phyloP scores from a whole-genome alignment of 148 eudicot species.

The Euryodendron excelsum region DNA sequence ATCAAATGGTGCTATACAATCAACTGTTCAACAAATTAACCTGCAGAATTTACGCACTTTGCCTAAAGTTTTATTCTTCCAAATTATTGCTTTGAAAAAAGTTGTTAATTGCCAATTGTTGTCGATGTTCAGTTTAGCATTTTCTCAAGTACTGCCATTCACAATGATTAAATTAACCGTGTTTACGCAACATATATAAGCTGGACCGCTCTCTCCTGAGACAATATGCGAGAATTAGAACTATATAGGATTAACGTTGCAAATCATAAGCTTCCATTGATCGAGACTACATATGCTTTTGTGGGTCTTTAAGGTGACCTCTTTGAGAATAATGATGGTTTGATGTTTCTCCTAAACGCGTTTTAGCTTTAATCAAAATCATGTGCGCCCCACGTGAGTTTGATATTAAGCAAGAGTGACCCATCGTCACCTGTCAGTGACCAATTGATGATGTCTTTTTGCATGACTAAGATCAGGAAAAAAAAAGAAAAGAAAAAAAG shows the following conservation, averaged over 20 bases:
- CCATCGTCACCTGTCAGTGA: too few relatives aligned
- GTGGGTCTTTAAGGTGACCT: background rate
- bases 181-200: background rate
- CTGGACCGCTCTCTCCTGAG: background rate
- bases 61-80: too few relatives aligned
- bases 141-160: background rate
- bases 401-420: too few relatives aligned
- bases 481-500: too few relatives aligned
- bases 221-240: too few relatives aligned
- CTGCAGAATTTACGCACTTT: too few relatives aligned
- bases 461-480: too few relatives aligned
- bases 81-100: too few relatives aligned
- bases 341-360: conserved; percentile 3
- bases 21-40: background rate
- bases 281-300: conserved; percentile 2
- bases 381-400: background rate
- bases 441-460: too few relatives aligned
- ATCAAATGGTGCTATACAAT: too few relatives aligned
- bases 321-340: conserved; percentile 1
- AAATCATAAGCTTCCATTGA: background rate
- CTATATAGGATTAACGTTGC: too few relatives aligned
- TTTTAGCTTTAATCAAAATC: background rate
- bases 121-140: background rate
- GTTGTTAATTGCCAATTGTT: background rate
- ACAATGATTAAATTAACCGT: background rate